Conservation (phyloP, 208 protist species). For the Trypanosomatidae sp. region DNA sequence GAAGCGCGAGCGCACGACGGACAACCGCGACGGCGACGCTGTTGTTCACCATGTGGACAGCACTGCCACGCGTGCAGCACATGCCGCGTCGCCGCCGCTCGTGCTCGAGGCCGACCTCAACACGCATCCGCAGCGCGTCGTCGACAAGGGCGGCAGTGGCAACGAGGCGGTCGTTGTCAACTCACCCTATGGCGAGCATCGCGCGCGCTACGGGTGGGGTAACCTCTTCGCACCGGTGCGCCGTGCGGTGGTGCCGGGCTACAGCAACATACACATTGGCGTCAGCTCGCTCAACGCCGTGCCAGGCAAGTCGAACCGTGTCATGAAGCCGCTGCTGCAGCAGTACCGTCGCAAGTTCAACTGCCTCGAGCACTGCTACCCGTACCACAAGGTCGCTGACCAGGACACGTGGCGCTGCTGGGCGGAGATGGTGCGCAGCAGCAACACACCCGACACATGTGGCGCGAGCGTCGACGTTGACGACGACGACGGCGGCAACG, state of each 20-base stretch:
- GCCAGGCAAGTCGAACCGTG: slow-evolving; percentile 28
- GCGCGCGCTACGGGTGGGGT: slow-evolving; percentile 36
- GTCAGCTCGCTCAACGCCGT: slow-evolving; percentile 62
- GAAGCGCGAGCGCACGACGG: too few species aligned
- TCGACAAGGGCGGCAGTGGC: slow-evolving; percentile 15
- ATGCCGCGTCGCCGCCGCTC: too few species aligned
- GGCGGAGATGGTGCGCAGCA: slow-evolving; percentile 23
- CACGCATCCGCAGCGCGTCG: slow-evolving; percentile 30
- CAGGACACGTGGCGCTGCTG: slow-evolving; percentile 29
- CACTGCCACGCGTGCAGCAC: too few species aligned
- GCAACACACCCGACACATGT: background rate
- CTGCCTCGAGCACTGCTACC: slow-evolving; percentile 73
- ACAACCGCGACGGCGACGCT: background rate
- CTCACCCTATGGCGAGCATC: slow-evolving; percentile 39
- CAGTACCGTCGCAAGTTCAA: slow-evolving; percentile 50
- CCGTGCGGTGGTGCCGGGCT: slow-evolving; percentile 12
- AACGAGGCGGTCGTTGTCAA: slow-evolving; percentile 35
- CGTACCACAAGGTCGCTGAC: slow-evolving; percentile 44
- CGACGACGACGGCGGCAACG: background rate
- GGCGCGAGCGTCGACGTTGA: background rate
- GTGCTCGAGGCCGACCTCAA: too few species aligned
- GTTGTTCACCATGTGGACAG: background rate
- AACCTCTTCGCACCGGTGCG: slow-evolving; percentile 22
- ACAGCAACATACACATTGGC: slow-evolving; percentile 50
- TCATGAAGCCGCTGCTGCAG: slow-evolving; percentile 33